These are phyloP conservation scores for Apiospora marii DNA, from an alignment of 2,329 filamentous ascomycete species.

Conservation along the genomic window DNA sequence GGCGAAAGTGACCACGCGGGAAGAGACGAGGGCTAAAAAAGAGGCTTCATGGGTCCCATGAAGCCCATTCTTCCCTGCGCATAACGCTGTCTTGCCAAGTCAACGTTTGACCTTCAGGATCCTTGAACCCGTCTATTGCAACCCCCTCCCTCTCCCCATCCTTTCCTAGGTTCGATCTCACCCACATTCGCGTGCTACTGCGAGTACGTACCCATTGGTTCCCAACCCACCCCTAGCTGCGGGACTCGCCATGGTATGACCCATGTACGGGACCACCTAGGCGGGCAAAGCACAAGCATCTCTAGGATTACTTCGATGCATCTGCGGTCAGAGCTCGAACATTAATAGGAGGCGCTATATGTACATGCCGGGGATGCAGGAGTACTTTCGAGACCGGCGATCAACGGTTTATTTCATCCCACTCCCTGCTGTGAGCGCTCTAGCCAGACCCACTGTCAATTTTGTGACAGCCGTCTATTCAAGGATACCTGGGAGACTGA, in stretches of 20 bases:
- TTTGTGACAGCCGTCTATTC: conserved; percentile 60
- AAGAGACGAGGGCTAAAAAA: conserved; percentile 5
- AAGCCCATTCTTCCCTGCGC: conserved; percentile 7
- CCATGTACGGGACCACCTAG: conserved; percentile 38
- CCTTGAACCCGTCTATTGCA: conserved; percentile 18
- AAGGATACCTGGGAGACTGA: conserved; percentile 59
- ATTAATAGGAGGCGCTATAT: conserved; percentile 52
- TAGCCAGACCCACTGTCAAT: conserved; percentile 58
- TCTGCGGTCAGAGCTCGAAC: conserved; percentile 48
- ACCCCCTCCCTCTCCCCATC: conserved; percentile 22
- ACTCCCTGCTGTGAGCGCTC: conserved; percentile 46
- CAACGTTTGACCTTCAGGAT: conserved; percentile 21
- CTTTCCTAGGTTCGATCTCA: conserved; percentile 21
- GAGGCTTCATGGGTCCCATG: conserved; percentile 18
- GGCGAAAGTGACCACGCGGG: conserved; percentile 6
- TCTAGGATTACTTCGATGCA: conserved; percentile 44
- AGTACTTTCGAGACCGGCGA: conserved; percentile 45
- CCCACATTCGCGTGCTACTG: conserved; percentile 22
- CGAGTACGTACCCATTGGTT: conserved; percentile 32
- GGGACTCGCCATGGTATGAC: conserved; percentile 31
- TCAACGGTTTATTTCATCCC: conserved; percentile 49
- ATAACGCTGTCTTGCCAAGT: conserved; percentile 21
- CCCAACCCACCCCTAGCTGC: conserved; percentile 30
- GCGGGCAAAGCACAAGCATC: conserved; percentile 35
- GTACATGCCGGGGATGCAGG: conserved; percentile 46